Base-by-base conservation (phyloP, 768 basidiomycete genomes). In the Paxillus involutus region DNA sequence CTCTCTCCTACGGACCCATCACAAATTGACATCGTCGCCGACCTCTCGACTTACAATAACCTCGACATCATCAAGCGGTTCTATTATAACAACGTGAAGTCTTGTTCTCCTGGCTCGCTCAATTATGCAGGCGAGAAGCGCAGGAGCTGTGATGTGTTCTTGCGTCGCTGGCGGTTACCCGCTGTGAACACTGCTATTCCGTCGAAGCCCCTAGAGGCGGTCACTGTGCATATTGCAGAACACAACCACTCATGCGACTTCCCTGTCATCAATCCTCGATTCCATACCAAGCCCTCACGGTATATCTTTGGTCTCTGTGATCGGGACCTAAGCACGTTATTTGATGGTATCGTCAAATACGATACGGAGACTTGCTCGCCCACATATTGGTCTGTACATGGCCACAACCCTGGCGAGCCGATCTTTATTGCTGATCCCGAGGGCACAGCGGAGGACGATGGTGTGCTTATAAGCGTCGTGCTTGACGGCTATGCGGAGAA, bases 381-480 rank as follows among this genome's bases (percentile, higher is more conserved):
- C 9, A 63, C 50, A 9, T 57, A 64, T 24, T 73, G 73, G 72
- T 61, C 53, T 7, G 50, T 59, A 1, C 48, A 64, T 8, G 68
- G 65, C 26, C 67, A 71, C 40, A 72, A 49, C 10, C 68, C 73
- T 5, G 65, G 73, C 13, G 73, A 75, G 57, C 71, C 75, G 16
- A 71, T 75, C 39, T 76, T 75, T 35, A 63, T 74, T 11, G 47
- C 64, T 1, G 45, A 68, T n/a, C 72, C 74, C 0, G 43, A 65
- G 19, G 63, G 60, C 16, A 56, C 52, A 0, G 55, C 47, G 0
- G 74, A 75, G 44, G 75, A 75, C 45, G 72, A 69, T 12, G 74
- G 75, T 0, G 71, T 75, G 3, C 58, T 75, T 21, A 47, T 76
- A 48, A 71, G 56, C n/a, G 68, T 75, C 14, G 73, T 73, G 30